phyloP scores from a whole-genome alignment of 23 red algal genomes.

The Gracilariopsis chorda region DNA sequence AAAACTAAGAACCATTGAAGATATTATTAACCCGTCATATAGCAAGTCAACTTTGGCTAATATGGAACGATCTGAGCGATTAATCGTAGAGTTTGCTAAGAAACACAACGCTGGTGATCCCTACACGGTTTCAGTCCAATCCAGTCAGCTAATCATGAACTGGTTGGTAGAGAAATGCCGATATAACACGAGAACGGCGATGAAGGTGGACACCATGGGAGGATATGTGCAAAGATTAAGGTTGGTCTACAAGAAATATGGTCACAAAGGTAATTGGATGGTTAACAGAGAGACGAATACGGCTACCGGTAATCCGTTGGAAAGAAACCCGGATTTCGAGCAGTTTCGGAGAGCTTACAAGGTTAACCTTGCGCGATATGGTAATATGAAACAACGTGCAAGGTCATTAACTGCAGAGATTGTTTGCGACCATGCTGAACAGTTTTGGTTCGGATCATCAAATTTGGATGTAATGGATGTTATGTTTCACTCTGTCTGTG shows the following conservation, averaged over 20 bases:
- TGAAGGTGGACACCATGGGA: background rate
- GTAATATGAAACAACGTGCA: background rate
- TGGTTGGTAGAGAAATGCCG: background rate
- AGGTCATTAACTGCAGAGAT: background rate
- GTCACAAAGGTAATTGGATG: background rate
- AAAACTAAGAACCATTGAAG: background rate
- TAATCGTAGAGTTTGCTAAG: background rate
- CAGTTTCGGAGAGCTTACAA: background rate
- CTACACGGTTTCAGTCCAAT: background rate
- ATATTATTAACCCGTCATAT: background rate
- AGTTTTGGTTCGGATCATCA: background rate
- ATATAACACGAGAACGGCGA: background rate
- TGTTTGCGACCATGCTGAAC: slow-evolving; percentile 13
- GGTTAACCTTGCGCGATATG: background rate
- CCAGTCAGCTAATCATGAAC: background rate
- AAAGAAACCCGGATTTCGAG: background rate
- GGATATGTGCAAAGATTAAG: background rate
- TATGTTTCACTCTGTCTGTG: too few species aligned
- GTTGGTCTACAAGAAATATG: background rate
- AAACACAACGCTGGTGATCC: background rate
- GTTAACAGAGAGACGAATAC: background rate
- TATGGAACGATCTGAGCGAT: background rate
- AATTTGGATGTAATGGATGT: too few species aligned
- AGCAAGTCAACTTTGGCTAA: background rate
- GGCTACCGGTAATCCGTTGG: background rate